Base-by-base conservation (phyloP, 2,329 filamentous ascomycete genomes). In the Thelonectria blattea region DNA sequence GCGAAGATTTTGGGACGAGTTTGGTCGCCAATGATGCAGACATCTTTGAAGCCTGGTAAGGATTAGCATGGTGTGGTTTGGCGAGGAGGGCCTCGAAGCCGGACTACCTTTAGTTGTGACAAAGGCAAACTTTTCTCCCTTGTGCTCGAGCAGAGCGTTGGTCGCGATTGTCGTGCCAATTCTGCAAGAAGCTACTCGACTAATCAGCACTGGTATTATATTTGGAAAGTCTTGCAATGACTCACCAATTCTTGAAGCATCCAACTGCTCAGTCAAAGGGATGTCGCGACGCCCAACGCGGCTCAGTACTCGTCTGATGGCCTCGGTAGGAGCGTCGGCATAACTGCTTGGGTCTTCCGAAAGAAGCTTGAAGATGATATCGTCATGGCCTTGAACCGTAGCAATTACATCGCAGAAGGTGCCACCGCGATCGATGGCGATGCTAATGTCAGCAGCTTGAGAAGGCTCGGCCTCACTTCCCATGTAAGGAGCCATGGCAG, bases 111-210 rank as follows among this genome's bases (percentile, higher is more conserved):
- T 88, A 0, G 88, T 91, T 2, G 90, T 87, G 5, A 91, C 80
- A 72, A 92, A 83, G 2, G 88, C 90, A 68, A 89, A 89, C 56
- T 81, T 82, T 71, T 91, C 88, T 15, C 90, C 90, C 71, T 92
- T 92, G 20, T 88, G 77, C 68, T 91, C 88, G 1, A 92, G 76
- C n/a, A 92, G 75, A 0, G 90, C 89, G 75, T 92, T 92, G 0
- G 89, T 92, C 1, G 89, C 89, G 7, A 92, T 88, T 0, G 89
- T 92, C 1, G 90, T 92, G 14, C 90, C 90, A 84, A 92, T 91
- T 9, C 89, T 83, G 70, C 91, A 91, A 56, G 85, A 88, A 71
- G 88, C 88, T 73, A 39, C 88, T 85, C 0, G 6, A 46, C 12
- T 12, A 0, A 6, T 42, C 10, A 32, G 24, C 32, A 12, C 8